phyloP scores from a whole-genome alignment of 2,329 filamentous ascomycete species.

The Sclerotinia subarctica region DNA sequence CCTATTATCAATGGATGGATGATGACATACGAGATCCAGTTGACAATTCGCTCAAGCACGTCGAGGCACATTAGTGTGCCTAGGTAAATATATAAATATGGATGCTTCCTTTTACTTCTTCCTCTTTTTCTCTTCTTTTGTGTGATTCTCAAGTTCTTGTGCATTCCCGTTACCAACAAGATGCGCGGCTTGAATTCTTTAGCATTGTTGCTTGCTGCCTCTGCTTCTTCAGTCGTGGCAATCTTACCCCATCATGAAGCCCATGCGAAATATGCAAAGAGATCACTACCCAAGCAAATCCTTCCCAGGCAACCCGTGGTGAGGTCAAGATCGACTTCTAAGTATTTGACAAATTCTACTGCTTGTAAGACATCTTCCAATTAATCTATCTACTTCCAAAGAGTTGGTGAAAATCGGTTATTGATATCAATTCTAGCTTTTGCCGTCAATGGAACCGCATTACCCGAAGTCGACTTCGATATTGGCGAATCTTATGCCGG shows the following conservation, averaged over 20 bases:
- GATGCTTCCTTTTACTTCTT: not conserved
- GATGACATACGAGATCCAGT: not conserved
- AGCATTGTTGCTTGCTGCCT: conserved; percentile 14
- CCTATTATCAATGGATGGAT: not conserved
- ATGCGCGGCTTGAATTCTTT: conserved; percentile 13
- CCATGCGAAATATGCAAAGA: conserved; percentile 19
- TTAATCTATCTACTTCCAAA: not conserved
- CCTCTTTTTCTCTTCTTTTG: not conserved
- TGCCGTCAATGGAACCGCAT: conserved; percentile 33
- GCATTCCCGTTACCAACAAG: not conserved
- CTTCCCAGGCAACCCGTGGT: conserved; percentile 22
- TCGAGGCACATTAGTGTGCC: not conserved
- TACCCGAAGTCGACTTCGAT: conserved; percentile 36
- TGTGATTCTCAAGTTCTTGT: not conserved
- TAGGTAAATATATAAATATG: not conserved
- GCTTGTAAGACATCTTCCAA: conserved; percentile 20
- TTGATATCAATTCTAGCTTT: conserved; percentile 28
- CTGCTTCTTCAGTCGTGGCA: not conserved
- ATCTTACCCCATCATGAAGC: conserved; percentile 1
- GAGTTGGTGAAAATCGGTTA: not conserved
- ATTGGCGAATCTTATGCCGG: conserved; percentile 37
- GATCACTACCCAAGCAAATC: conserved; percentile 13
- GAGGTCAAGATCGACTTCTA: conserved; percentile 22
- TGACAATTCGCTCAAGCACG: not conserved
- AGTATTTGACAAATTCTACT: conserved; percentile 28